Conservation (phyloP, 2,329 filamentous ascomycete genomes). For the Botrytis elliptica region DNA sequence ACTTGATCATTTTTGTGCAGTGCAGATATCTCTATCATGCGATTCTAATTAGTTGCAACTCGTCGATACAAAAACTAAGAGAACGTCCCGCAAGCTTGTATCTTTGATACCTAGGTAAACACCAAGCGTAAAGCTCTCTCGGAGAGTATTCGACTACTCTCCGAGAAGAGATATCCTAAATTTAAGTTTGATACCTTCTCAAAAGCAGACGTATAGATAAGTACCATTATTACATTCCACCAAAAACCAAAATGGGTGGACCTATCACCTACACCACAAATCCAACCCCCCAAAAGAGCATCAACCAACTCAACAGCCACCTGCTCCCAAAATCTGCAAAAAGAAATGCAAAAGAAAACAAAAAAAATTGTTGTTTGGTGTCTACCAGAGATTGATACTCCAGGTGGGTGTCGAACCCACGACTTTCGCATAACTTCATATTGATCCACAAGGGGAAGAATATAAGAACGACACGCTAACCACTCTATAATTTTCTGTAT, state of each 20-base stretch:
- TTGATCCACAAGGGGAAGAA: slow-evolving; percentile 32
- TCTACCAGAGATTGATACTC: slow-evolving; percentile 27
- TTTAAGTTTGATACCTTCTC: background rate
- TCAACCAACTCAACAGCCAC: background rate
- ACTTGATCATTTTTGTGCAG: background rate
- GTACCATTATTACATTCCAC: background rate
- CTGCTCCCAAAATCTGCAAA: background rate
- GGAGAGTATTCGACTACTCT: background rate
- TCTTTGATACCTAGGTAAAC: background rate
- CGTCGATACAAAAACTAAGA: no score
- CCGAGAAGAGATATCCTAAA: background rate
- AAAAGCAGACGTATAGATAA: background rate
- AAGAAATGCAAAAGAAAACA: background rate
- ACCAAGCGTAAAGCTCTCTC: background rate
- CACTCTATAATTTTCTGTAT: slow-evolving; percentile 32
- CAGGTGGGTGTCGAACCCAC: slow-evolving; percentile 38
- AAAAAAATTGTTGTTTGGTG: slow-evolving; percentile 4
- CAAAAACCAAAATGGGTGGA: background rate
- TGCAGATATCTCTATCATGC: background rate
- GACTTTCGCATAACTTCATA: slow-evolving; percentile 40
- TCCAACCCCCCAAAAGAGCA: no score
- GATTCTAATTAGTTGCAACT: background rate
- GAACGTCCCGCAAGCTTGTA: background rate
- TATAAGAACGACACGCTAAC: slow-evolving; percentile 41
- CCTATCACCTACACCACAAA: background rate